Base-by-base conservation (phyloP, 2,329 filamentous ascomycete genomes). In the Bretziella fagacearum region DNA sequence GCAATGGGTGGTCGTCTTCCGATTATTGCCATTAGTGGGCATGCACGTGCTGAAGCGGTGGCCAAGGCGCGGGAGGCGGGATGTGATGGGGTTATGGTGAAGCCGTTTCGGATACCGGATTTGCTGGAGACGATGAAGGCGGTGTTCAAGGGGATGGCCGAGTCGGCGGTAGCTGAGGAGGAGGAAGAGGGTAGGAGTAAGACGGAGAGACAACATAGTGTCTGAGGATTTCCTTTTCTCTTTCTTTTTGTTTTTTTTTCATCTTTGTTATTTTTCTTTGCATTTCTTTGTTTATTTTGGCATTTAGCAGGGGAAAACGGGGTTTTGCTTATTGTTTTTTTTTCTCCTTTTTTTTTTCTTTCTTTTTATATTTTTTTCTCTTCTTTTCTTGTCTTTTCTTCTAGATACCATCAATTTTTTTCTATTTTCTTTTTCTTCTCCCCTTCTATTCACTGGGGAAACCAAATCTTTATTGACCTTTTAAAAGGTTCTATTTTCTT, bases 1-100 rank as follows among this genome's bases (percentile, higher is more conserved):
- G 57, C 59, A 3, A 62, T 58, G 11, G 66, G 67, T 13, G 68
- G 70, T 2, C 55, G 68, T 49, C 67, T 80, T 15, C 75, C 76
- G 4, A 77, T 79, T 54, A 77, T 80, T 52, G 76, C 74, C 6
- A 74, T 77, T 20, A 81, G 75, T 40, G 79, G 79, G 26, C 82
- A 83, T 56, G 79, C 77, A 13, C 64, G 78, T 30, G 66, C 67
- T 25, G 76, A 79, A 58, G 77, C 83, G 59, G 63, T 73, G 46
- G 56, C 63, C 42, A 65, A 68, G 52, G 70, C 70, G 1, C 66
- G 64, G 48, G 62, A 63, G 30, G 69, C 68, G 2, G 70, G 69
- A 6, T 73, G 70, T 53, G 74, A 81, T 54, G 75, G 76, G 56
- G 74, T 83, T 17, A 68, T 85, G 15, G 72, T 78, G n/a, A 84